A percentile compares a stretch with the other conserved stretches of the same genome.
These are phyloP conservation scores for Melampsora medusae DNA, from an alignment of 1,284 basidiomycete species.

Conservation along the genomic window DNA sequence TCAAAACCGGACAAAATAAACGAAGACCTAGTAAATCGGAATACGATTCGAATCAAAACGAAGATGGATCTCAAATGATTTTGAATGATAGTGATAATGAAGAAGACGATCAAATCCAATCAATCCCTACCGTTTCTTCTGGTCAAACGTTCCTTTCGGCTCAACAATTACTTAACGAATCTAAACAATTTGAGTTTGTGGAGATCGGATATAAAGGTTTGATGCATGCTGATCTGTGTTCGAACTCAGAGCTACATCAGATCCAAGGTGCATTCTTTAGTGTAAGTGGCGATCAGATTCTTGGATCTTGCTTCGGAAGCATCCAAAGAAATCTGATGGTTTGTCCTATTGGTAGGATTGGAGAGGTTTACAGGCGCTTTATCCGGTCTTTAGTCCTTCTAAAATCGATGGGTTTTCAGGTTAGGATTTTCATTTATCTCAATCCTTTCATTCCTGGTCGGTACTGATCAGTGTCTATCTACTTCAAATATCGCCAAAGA, in stretches of 20 bases:
- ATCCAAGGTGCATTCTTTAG: slow-evolving; percentile 43
- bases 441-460: neutral
- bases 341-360: slow-evolving; percentile 26
- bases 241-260: slow-evolving; percentile 38
- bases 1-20: slow-evolving; percentile 30
- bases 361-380: slow-evolving; percentile 42
- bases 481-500: slow-evolving; percentile 2
- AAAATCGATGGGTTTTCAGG: slow-evolving; percentile 44
- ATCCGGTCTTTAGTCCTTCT: slow-evolving; percentile 44
- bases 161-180: slow-evolving; percentile 22
- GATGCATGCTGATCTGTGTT: slow-evolving; percentile 34
- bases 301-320: too few relatives aligned
- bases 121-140: slow-evolving; percentile 14
- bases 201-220: slow-evolving; percentile 28
- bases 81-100: too few relatives aligned
- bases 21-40: neutral
- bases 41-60: too few relatives aligned
- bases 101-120: neutral
- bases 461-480: neutral
- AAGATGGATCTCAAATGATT: neutral
- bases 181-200: slow-evolving; percentile 41
- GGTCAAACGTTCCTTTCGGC: neutral
- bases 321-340: neutral
- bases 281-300: slow-evolving; percentile 7
- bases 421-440: neutral